Conservation (phyloP, 139 green algal genomes). For the Micractinium conductrix region DNA sequence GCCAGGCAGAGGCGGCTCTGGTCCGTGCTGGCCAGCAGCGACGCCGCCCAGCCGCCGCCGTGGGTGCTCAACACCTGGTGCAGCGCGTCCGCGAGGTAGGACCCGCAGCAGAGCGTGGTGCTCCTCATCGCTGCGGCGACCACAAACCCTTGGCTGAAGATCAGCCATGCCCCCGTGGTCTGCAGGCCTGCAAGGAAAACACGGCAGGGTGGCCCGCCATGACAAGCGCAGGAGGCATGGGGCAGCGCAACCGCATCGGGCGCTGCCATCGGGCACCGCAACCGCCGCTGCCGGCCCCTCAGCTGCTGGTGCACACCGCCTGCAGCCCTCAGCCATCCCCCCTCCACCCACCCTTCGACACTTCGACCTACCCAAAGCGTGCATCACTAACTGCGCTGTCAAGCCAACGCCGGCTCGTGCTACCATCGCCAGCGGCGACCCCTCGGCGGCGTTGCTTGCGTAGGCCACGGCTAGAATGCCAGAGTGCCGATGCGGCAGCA, state of each 20-base stretch:
- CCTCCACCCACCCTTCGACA: too few species aligned
- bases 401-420: background rate
- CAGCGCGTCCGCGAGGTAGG: background rate
- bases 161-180: conserved; percentile 1
- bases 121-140: background rate
- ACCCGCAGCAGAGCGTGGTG: background rate
- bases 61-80: background rate
- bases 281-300: too few species aligned
- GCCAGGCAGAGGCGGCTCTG: background rate
- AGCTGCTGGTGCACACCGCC: too few species aligned
- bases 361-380: background rate
- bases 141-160: conserved; percentile 1
- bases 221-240: too few species aligned
- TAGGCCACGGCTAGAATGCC: background rate
- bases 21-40: background rate
- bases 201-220: too few species aligned
- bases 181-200: conserved; percentile 10
- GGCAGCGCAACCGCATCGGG: too few species aligned
- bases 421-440: background rate
- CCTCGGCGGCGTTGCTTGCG: background rate
- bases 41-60: background rate
- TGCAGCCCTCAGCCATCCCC: too few species aligned
- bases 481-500: background rate
- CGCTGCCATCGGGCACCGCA: too few species aligned
- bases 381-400: background rate